Base-by-base conservation (phyloP, 176 grass and related monocot genomes). In the Poa annua region DNA sequence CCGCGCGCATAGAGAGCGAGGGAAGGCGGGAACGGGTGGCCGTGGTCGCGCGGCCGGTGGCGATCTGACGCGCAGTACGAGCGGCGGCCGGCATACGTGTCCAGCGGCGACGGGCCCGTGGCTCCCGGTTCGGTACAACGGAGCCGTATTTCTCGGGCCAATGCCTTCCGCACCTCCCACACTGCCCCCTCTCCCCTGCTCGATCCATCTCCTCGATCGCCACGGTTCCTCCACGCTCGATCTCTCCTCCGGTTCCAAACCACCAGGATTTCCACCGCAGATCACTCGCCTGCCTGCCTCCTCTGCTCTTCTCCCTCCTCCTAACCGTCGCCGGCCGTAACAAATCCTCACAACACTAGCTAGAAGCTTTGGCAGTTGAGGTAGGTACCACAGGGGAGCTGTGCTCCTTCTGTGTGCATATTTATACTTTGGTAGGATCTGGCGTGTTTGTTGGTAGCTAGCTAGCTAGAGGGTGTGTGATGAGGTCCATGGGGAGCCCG, bases 131-230 rank as follows among this genome's bases (percentile, higher is more conserved):
- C 50, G 89, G 89, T 87, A 80, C 87, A 92, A 85, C 89, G 85
- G 87, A 83, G 83, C 83, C 86, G 80, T 86, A 88, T 86, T 87
- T 91, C 89, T 86, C 80, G 85, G 66, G 62, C 17, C 90, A 95
- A 95, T 83, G 85, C 93, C 85, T 82, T 92, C 80, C 83, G 93
- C 90, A 52, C 93, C 88, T 88, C 79, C 74, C 71, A 70, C 50
- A 38, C 64, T 39, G 11, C 42, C 36, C 56, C 57, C 35, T 50
- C 38, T 42, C 41, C 42, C 44, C 73, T 7, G 61, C 75, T 62
- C 21, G 38, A 39, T 39, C 38, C n/a, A n/a, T n/a, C n/a, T 77
- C 48, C 72, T n/a, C 79, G 25, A 29, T 29, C n/a, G n/a, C 35
- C 47, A 21, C 32, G 11, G 17, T 38, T 85, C 41, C 20, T n/a